These are phyloP conservation scores for Leishmania martiniquensis DNA, from an alignment of 208 protist species.

Conservation along the genomic window DNA sequence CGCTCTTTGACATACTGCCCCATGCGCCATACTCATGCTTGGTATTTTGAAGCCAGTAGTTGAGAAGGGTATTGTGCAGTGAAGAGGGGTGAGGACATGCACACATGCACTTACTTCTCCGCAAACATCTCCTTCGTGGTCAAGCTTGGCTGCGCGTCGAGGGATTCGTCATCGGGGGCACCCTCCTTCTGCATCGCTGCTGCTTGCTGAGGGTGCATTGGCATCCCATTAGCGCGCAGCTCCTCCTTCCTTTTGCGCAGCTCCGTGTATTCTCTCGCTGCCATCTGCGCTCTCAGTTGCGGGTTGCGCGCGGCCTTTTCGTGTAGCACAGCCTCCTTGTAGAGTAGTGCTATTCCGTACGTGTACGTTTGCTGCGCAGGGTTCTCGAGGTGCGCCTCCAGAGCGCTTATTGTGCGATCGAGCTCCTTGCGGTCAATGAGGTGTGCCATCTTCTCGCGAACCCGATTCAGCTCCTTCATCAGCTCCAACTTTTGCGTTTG, in stretches of 20 bases:
- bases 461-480: slow-evolving; percentile 71
- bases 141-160: slow-evolving; percentile 45
- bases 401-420: slow-evolving; percentile 76
- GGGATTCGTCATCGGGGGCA: slow-evolving; percentile 35
- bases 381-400: slow-evolving; percentile 65
- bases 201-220: slow-evolving; percentile 60
- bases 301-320: slow-evolving; percentile 69
- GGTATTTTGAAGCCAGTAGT: neutral
- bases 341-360: slow-evolving; percentile 77
- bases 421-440: slow-evolving; percentile 77
- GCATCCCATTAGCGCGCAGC: slow-evolving; percentile 45
- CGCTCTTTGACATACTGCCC: neutral
- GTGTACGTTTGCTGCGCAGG: slow-evolving; percentile 66
- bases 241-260: slow-evolving; percentile 57
- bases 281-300: slow-evolving; percentile 64
- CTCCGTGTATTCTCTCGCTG: slow-evolving; percentile 71
- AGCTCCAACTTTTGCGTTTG: slow-evolving; percentile 59
- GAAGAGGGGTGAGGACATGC: slow-evolving; percentile 5
- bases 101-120: slow-evolving; percentile 4
- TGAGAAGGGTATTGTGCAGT: neutral
- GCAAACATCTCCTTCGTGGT: slow-evolving; percentile 71
- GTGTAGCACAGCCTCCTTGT: slow-evolving; percentile 62
- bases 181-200: slow-evolving; percentile 49
- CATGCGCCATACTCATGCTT: neutral
- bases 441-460: slow-evolving; percentile 84